Evolutionary conservation across 768 basidiomycete genomes (phyloP), one percentile per base, ranked within the genome.

Genomic region (Boletus barrowsii): DNA sequence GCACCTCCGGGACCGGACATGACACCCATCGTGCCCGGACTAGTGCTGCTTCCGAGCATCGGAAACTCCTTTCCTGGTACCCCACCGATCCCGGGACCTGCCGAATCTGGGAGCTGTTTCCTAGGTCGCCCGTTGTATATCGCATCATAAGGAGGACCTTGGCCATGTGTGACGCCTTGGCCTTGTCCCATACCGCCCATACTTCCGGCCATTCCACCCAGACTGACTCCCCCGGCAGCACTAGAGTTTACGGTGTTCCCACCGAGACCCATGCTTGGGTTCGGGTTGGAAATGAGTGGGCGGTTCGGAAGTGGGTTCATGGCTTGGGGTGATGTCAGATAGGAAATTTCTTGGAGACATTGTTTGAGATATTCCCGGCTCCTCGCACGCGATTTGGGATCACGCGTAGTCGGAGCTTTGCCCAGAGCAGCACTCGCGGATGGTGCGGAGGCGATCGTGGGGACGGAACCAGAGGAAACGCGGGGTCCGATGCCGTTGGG

Each of bases 281-380:
- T 68, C 3, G 85, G 70, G 64, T 83, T 89, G 41, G 72, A 76
- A 48, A 79, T 71, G 53, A 93, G 77, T 3, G 91, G 88, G 62
- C 92, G 83, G 56, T 93, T 90, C 3, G 93, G 93, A 47, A 98
- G 78, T 42, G 97, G 97, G 69, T 99, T 99, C 82, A 98, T 88
- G 7, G 97, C 95, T 70, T 97, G 91, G 1, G 93, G 87, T 0
- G 96, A 98, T 2, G 97, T 99, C 50, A 99, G 77, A 72, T 99
- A 99, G 13, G 92, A 91, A 61, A 99, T 90, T 78, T 99, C 97
- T 75, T 98, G 97, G 24, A 99, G 78, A 73, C 97, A 98, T 86
- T 99, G 96, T 73, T 98, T 99, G 62, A 99, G 81, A 70, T 98
- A 99, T 58, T 99, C 97, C 51, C 95, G 79, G 74, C 93, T 95